Percentiles rank a stretch among this genome's conserved stretches.
Evolutionary conservation across 768 basidiomycete genomes (phyloP).

Genomic region (Suillus cothurnatus): DNA sequence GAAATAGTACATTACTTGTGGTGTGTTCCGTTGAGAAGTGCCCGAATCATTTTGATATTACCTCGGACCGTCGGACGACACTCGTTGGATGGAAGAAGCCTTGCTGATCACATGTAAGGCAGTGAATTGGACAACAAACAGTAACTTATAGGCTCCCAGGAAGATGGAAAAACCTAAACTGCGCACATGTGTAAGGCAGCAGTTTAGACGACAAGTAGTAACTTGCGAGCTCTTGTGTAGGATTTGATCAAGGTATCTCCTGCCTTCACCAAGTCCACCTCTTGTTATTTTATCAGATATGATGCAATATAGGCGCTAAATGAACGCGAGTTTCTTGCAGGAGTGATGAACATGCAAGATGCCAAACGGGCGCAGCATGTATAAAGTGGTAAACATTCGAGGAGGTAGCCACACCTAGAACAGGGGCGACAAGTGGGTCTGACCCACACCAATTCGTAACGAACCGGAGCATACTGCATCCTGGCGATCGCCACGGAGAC

Average conservation of each 20-base stretch:
- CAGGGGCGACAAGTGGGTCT: neutral
- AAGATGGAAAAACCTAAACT: neutral
- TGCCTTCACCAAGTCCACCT: neutral
- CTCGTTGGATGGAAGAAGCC: neutral
- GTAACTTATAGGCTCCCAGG: neutral
- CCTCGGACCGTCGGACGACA: neutral
- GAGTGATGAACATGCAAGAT: neutral
- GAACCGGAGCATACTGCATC: conserved; percentile 2
- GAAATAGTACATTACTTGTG: neutral
- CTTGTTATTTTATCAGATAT: conserved; percentile 3
- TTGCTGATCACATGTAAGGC: neutral
- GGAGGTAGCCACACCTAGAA: neutral
- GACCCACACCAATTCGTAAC: conserved; percentile 1
- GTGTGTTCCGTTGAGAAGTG: neutral
- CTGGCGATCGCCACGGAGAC: conserved; percentile 9
- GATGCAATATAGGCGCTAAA: neutral
- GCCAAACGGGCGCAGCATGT: neutral
- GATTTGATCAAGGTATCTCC: neutral
- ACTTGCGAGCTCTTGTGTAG: neutral
- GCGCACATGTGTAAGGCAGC: neutral
- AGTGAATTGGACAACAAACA: neutral
- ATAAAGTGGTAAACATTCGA: neutral
- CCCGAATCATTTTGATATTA: neutral
- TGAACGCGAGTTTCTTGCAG: neutral
- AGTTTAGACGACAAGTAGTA: neutral